Base-by-base conservation (phyloP, 2,329 filamentous ascomycete genomes). In the Chaetomium strumarium region DNA sequence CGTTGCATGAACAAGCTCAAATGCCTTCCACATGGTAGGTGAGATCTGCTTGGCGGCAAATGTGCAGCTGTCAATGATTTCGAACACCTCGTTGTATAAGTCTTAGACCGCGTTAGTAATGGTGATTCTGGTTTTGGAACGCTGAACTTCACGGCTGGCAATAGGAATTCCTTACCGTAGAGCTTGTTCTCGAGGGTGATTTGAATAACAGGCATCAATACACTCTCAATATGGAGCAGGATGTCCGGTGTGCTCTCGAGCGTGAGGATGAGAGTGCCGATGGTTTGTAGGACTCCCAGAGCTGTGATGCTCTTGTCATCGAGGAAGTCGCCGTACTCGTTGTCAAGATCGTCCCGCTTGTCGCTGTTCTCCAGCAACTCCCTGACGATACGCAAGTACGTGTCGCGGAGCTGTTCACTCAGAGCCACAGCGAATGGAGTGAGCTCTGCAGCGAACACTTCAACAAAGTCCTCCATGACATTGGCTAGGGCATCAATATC, bases 301-400 rank as follows among this genome's bases (percentile, higher is more conserved):
- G 93, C 93, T 6, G 93, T 97, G 52, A 99, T 97, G 67, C 90
- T 96, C 81, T 99, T 99, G 72, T 99, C 93, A 65, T 99, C 93
- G 45, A 95, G 72, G 71, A 95, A 96, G 64, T 97, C 93, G 31
- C 88, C 90, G 63, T 88, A 95, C 30, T 83, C 78, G 57, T 88
- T 88, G 34, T 90, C 88, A 44, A 87, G 83, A 29, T 86, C 85
- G 19, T 85, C 84, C 46, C 84, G 83, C 66, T 84, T 87, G 60
- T 85, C 82, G 63, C 91, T 92, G 65, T 92, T 89, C 64, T 96
- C 91, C 41, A 99, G 74, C 41, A 99, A 80, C 66, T 97, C 92
- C 38, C 88, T 81, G 44, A 99, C 86, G 59, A 99, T 96, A 52
- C 93, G 83, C 60, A 99, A 79, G 64, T 99, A 99, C 0, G 93